Evolutionary conservation across 768 basidiomycete species (phyloP).

Genomic region (Boletus tomentosulus): DNA sequence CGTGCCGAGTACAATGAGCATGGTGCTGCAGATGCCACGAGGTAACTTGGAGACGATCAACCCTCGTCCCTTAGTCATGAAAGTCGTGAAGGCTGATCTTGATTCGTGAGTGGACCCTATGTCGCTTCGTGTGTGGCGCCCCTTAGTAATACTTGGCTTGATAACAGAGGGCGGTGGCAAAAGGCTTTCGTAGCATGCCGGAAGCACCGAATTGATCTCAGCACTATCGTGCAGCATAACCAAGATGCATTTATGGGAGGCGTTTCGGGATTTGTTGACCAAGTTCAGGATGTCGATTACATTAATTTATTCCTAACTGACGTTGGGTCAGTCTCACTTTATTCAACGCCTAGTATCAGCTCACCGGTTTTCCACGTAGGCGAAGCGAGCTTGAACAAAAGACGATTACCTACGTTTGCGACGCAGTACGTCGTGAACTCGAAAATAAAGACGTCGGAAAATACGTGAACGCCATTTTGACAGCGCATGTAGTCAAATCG

Average conservation of each 20-base stretch:
- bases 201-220: slow-evolving; percentile 90
- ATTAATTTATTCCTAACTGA: slow-evolving; percentile 88
- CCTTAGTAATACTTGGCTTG: background rate
- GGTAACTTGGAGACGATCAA: slow-evolving; percentile 96
- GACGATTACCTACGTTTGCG: slow-evolving; percentile 67
- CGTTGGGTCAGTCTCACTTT: slow-evolving; percentile 55
- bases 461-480: slow-evolving; percentile 89
- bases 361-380: slow-evolving; percentile 33
- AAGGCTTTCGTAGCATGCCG: slow-evolving; percentile 90
- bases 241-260: slow-evolving; percentile 59
- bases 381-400: slow-evolving; percentile 56
- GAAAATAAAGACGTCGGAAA: slow-evolving; percentile 67
- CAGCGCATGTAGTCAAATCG: slow-evolving; percentile 86
- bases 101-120: slow-evolving; percentile 39
- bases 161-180: slow-evolving; percentile 63
- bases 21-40: slow-evolving; percentile 96
- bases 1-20: slow-evolving; percentile 80
- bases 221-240: slow-evolving; percentile 81
- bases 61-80: slow-evolving; percentile 87
- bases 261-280: slow-evolving; percentile 69
- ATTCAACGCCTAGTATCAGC: background rate
- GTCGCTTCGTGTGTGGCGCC: background rate
- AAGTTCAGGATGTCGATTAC: slow-evolving; percentile 86
- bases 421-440: slow-evolving; percentile 67
- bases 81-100: slow-evolving; percentile 74